Base-by-base conservation (phyloP, 176 grass and related monocot genomes). In the Cocos nucifera region DNA sequence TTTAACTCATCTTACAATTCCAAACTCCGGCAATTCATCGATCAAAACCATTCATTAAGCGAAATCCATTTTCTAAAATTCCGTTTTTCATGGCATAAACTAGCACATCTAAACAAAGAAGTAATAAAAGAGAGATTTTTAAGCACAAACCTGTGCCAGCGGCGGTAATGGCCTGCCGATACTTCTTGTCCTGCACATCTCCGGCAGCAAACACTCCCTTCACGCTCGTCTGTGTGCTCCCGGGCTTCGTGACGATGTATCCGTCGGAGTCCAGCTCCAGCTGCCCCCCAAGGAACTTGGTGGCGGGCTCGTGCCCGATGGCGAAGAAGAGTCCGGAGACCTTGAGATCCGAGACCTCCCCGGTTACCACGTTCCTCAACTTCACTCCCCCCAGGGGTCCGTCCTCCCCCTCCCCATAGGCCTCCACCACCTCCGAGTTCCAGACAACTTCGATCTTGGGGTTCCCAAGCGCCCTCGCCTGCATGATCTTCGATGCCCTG, bases 401-500 rank as follows among this genome's bases (percentile, higher is more conserved):
- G 6, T 21, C 75, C 3, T 61, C 64, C 7, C 51, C 78, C 6
- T 73, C 69, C 17, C 84, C 82, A 25, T 89, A 92, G 29, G 87
- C 93, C 76, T 98, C 93, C 19, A 88, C 81, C 17, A 98, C 84
- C 70, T 83, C 81, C 35, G 87, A 92, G 60, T 92, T 86, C 87
- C 87, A 86, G 8, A 92, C 2, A 16, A 92, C 80, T 50, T 90
- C 61, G 63, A 98, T 98, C 77, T 92, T 92, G 3, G 93, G 93
- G 62, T 98, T 98, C 0, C 59, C 58, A n/a, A 98, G 75, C 0
- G 87, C 84, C 76, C 87, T 77, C 7, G 76, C 87, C 81, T 98
- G 93, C 93, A 98, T 98, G 71, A 97, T 97, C 77, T 92, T 98
- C 59, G 93, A 98, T n/a, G 94, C 94, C 8, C 88, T 73, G 79